Evolutionary conservation across 768 basidiomycete genomes (phyloP).

Genomic region (Termitomyces sp.): DNA sequence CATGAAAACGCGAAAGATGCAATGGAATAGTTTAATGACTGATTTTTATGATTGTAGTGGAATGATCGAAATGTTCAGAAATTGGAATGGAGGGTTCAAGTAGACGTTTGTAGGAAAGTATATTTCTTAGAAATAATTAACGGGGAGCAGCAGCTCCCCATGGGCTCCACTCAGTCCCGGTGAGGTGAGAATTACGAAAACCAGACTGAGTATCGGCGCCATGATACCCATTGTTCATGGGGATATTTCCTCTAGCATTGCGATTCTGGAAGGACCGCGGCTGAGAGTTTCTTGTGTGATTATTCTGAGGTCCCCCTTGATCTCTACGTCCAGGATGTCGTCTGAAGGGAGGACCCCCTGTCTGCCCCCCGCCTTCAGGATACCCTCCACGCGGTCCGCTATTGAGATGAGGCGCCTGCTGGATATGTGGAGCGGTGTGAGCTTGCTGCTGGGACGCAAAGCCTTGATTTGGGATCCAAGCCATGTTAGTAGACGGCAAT

Average conservation of each 20-base stretch:
- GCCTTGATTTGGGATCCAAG: slow-evolving; percentile 20
- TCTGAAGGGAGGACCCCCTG: slow-evolving; percentile 12
- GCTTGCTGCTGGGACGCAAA: slow-evolving; percentile 11
- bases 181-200: slow-evolving; percentile 13
- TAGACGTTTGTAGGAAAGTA: slow-evolving; percentile 5
- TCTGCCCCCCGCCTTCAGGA: slow-evolving; percentile 13
- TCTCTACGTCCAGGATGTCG: slow-evolving; percentile 21
- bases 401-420: slow-evolving; percentile 9
- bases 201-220: slow-evolving; percentile 15
- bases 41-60: slow-evolving; percentile 8
- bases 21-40: slow-evolving; percentile 9
- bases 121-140: slow-evolving; percentile 8
- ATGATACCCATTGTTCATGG: slow-evolving; percentile 15
- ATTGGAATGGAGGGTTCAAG: background rate
- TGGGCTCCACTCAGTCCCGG: slow-evolving; percentile 25
- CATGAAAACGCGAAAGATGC: slow-evolving; percentile 8
- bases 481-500: slow-evolving; percentile 13
- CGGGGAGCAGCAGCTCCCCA: slow-evolving; percentile 21
- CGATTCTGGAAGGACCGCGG: slow-evolving; percentile 20
- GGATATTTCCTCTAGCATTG: slow-evolving; percentile 19
- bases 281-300: slow-evolving; percentile 16
- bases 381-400: slow-evolving; percentile 15
- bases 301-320: slow-evolving; percentile 16
- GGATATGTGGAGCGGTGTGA: slow-evolving; percentile 9
- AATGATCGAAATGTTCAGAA: slow-evolving; percentile 1